Percentiles rank a stretch among this genome's conserved stretches.
phyloP scores from a whole-genome alignment of 1,284 basidiomycete species.

The Vanrija humicola region DNA sequence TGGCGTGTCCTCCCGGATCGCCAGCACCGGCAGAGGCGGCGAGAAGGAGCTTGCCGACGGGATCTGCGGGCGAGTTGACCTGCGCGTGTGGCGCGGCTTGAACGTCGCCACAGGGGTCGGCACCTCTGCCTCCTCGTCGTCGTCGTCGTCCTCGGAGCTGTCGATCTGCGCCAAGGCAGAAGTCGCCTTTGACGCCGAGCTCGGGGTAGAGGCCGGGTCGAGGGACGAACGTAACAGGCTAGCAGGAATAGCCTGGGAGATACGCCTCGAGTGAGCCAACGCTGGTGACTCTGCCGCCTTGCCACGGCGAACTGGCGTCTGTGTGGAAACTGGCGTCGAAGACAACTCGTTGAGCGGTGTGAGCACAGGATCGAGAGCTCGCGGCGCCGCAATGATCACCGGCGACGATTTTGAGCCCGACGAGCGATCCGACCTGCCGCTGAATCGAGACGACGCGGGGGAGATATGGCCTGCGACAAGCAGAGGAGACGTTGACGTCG shows the following conservation, averaged over 20 bases:
- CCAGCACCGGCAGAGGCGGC: no score
- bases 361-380: conserved; percentile 15
- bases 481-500: not conserved
- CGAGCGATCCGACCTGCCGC: not conserved
- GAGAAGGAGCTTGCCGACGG: no score
- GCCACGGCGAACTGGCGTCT: not conserved
- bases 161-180: no score
- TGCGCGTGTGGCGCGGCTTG: not conserved
- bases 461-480: not conserved
- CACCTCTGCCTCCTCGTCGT: not conserved
- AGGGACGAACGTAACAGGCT: not conserved
- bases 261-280: conserved; percentile 11
- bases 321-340: not conserved
- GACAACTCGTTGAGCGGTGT: conserved; percentile 9
- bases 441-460: conserved; percentile 6
- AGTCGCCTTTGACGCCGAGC: no score
- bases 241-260: conserved; percentile 10
- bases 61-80: no score
- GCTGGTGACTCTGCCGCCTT: conserved; percentile 9
- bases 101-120: not conserved
- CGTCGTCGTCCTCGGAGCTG: not conserved
- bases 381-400: conserved; percentile 1
- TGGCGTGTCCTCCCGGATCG: no score
- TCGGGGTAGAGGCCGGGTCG: no score
- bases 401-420: not conserved